A percentile compares a stretch with the other conserved stretches of the same genome.
Evolutionary conservation across 1,139 yeast species (phyloP).

Genomic region (Protomyces inundatus): DNA sequence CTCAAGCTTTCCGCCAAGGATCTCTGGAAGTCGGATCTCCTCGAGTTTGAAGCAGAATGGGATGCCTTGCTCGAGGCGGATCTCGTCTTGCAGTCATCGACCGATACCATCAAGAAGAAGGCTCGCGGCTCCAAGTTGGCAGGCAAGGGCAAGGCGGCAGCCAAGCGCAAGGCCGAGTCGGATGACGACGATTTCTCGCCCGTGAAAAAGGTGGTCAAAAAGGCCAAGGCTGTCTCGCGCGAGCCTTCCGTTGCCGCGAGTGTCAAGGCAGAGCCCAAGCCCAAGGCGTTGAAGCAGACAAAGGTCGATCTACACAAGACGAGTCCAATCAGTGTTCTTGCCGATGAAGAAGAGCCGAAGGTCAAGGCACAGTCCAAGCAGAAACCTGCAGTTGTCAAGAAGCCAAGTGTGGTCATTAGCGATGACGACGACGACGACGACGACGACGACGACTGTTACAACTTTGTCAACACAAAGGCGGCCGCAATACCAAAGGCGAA

Average conservation of each 20-base stretch:
- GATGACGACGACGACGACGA: slow-evolving; percentile 23
- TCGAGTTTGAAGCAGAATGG: slow-evolving; percentile 64
- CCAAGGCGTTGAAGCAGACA: background rate
- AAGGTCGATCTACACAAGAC: background rate
- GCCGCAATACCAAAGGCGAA: background rate
- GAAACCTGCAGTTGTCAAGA: background rate
- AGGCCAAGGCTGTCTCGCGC: background rate
- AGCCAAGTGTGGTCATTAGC: background rate
- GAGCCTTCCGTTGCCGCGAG: background rate
- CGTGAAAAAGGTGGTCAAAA: slow-evolving; percentile 1
- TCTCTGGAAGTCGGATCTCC: slow-evolving; percentile 79
- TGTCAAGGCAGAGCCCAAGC: background rate
- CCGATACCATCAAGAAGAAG: slow-evolving; percentile 31
- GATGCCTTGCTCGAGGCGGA: slow-evolving; percentile 57
- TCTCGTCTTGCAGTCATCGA: slow-evolving; percentile 42
- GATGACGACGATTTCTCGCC: slow-evolving; percentile 28
- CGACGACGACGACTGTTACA: slow-evolving; percentile 21
- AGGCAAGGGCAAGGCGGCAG: slow-evolving; percentile 34
- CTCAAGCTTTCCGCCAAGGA: slow-evolving; percentile 74
- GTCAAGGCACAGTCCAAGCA: background rate
- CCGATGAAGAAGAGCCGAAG: slow-evolving; percentile 1
- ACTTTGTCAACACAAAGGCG: slow-evolving; percentile 3
- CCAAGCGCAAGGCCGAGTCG: slow-evolving; percentile 26
- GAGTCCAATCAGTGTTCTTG: slow-evolving; percentile 5
- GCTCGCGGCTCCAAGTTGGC: slow-evolving; percentile 22